A percentile compares a stretch with the other conserved stretches of the same genome.
phyloP scores from a whole-genome alignment of 495 filamentous ascomycete genomes.

The Penicillium coffeae region DNA sequence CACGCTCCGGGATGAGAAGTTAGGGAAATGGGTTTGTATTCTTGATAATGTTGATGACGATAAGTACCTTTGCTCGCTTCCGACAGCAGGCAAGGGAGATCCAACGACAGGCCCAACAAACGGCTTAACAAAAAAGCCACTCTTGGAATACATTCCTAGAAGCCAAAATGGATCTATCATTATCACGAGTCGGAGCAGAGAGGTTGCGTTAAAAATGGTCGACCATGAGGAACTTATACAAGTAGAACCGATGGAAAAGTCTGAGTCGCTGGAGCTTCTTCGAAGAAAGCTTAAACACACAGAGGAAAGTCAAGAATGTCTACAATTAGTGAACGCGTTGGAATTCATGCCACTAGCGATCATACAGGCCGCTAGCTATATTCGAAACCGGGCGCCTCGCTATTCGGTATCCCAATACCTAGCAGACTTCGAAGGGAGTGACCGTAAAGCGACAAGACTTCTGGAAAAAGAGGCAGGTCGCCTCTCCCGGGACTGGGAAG shows the following conservation, averaged over 20 bases:
- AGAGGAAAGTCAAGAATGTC: not conserved
- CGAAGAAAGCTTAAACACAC: not conserved
- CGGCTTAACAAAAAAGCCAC: not conserved
- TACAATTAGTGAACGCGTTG: not conserved
- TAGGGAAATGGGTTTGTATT: constrained; percentile 5
- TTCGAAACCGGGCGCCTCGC: constrained; percentile 15
- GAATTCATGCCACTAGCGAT: not conserved
- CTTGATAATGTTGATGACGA: constrained; percentile 11
- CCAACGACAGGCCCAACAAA: not conserved
- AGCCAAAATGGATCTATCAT: constrained; percentile 10
- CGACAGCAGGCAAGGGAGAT: not conserved
- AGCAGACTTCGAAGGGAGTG: constrained; percentile 22
- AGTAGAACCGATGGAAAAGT: not conserved
- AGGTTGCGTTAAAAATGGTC: not conserved
- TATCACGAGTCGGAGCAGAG: constrained; percentile 11
- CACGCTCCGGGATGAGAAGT: constrained; percentile 35
- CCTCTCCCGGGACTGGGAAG: constrained; percentile 16
- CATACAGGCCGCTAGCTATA: not conserved
- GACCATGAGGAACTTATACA: not conserved
- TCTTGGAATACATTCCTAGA: not conserved
- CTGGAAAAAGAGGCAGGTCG: not conserved
- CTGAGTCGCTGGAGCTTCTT: not conserved
- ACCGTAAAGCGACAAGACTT: not conserved
- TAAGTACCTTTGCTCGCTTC: constrained; percentile 15
- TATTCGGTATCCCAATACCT: constrained; percentile 32